Percentiles rank a stretch among this genome's conserved stretches.
Evolutionary conservation across 495 filamentous ascomycete genomes (phyloP).

Genomic region (Talaromyces liani): DNA sequence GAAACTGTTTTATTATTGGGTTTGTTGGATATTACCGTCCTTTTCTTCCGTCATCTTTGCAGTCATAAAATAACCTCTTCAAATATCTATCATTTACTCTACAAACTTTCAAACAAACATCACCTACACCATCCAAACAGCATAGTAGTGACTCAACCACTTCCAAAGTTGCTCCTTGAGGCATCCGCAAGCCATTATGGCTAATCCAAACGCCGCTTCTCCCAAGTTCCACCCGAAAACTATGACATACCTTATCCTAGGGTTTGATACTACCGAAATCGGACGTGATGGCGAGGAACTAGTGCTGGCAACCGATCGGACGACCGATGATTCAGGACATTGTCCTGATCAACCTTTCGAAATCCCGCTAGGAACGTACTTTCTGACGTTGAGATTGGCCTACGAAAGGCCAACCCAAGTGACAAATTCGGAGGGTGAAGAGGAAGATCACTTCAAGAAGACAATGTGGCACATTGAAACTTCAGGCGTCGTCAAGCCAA

Average conservation of each 20-base stretch:
- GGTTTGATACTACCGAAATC: background rate
- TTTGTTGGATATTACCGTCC: background rate
- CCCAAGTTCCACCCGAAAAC: background rate
- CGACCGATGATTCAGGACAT: background rate
- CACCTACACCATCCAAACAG: no score
- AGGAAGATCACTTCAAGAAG: background rate
- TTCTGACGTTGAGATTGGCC: background rate
- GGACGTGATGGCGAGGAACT: background rate
- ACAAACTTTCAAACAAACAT: background rate
- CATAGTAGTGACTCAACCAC: background rate
- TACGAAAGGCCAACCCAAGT: no score
- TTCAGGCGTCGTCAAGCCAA: no score
- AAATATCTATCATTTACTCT: background rate
- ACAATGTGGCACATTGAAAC: conserved; percentile 1
- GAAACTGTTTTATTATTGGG: background rate
- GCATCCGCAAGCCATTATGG: background rate
- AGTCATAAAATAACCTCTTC: background rate
- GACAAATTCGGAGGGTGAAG: no score
- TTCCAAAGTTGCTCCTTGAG: background rate
- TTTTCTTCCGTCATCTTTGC: background rate
- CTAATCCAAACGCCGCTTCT: background rate
- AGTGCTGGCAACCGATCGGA: background rate
- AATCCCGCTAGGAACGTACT: background rate
- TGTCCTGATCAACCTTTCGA: background rate
- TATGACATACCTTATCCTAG: background rate